phyloP scores from a whole-genome alignment of 2,329 filamentous ascomycete genomes.

The Microsporum audouinii region DNA sequence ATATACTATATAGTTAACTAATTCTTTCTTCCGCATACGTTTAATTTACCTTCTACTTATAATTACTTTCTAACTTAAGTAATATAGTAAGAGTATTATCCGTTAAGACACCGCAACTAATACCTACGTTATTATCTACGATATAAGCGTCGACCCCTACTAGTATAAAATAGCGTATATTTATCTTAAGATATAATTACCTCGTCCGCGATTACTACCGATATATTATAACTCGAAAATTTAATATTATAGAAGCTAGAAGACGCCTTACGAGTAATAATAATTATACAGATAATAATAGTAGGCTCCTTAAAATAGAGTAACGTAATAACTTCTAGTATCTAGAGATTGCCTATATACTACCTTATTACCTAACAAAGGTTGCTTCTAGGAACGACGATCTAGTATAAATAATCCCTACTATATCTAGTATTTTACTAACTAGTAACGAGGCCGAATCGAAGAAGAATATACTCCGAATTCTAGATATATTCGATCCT shows the following conservation, averaged over 20 bases:
- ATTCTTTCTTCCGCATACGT: constrained; percentile 7
- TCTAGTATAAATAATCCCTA: constrained; percentile 12
- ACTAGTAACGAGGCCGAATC: constrained; percentile 19
- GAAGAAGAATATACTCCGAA: constrained; percentile 24
- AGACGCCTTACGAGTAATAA: constrained; percentile 11
- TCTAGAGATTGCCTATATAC: constrained; percentile 17
- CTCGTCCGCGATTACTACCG: constrained; percentile 15
- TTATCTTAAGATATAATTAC: constrained; percentile 10
- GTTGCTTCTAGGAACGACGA: constrained; percentile 13
- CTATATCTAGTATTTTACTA: neutral
- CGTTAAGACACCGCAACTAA: constrained; percentile 13
- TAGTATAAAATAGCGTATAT: constrained; percentile 1
- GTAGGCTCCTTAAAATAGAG: constrained; percentile 6
- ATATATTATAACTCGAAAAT: constrained; percentile 15
- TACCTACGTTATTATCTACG: constrained; percentile 11
- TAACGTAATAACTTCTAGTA: constrained; percentile 7
- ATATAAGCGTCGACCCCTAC: constrained; percentile 6
- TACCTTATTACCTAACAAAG: constrained; percentile 17
- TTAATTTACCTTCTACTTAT: neutral
- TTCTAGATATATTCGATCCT: constrained; percentile 35
- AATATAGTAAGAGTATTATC: constrained; percentile 14
- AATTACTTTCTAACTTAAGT: neutral
- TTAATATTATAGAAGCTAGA: constrained; percentile 13
- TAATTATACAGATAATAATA: constrained; percentile 15
- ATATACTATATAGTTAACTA: constrained; percentile 14